Evolutionary conservation across 140 eudicot genomes (phyloP).

Genomic region (Ambrosia hybrid): DNA sequence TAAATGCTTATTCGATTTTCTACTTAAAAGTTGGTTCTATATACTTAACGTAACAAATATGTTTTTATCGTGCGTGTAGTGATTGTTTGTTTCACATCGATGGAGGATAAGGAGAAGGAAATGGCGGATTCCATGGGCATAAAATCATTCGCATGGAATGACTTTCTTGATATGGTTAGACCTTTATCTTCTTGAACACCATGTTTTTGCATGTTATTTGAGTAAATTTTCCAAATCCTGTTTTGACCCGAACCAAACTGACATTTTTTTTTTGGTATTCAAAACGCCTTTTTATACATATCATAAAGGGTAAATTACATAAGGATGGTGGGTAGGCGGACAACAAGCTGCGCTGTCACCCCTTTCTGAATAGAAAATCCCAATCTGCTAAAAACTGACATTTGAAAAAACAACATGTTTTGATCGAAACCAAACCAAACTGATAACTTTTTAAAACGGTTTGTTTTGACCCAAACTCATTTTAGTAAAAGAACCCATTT

Average conservation of each 20-base stretch:
- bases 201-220: conserved; percentile 4
- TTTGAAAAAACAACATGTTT: no score
- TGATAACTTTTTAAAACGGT: no score
- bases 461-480: no score
- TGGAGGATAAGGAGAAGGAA: conserved; percentile 49
- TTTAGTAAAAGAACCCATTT: no score
- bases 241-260: neutral
- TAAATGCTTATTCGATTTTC: neutral
- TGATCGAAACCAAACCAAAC: neutral
- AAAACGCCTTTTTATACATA: no score
- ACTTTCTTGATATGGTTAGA: conserved; percentile 65
- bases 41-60: neutral
- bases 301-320: no score
- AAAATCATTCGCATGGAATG: conserved; percentile 66
- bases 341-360: no score
- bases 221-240: neutral
- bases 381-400: no score
- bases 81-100: conserved; percentile 69
- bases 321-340: no score
- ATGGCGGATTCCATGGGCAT: conserved; percentile 51
- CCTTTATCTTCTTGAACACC: neutral
- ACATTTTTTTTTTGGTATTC: no score
- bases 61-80: conserved; percentile 41
- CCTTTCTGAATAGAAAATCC: no score
- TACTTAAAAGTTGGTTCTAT: neutral